Evolutionary conservation across 306 rosid genomes (phyloP), one percentile per base, ranked within the genome.

Genomic region (Elaeagnus macrophylla): DNA sequence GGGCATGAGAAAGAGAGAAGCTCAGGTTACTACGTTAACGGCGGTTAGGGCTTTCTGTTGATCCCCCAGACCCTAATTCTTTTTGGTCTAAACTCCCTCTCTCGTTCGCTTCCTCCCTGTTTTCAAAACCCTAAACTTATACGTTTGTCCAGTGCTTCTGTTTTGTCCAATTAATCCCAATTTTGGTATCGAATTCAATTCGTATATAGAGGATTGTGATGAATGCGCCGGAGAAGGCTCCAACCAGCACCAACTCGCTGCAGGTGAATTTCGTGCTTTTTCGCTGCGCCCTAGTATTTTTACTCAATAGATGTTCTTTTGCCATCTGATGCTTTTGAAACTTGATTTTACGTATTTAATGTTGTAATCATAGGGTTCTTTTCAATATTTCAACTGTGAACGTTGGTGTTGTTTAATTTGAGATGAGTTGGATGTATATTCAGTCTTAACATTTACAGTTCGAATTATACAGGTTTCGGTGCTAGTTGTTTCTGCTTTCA

Each of bases 181-280:
- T 57, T 61, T 8, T 38, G 62, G 65, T 54, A 71, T 54, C 61
- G 61, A 65, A 62, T 67, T 67, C 25, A 60, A 64, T 61, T 60
- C 81, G 50, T n/a, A 16, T 32, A 68, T 14, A 14, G 38, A 64
- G 70, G 67, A 71, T 64, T 63, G 67, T 16, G 48, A 90, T 86
- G 97, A 94, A 94, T 53, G 95, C 94, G 53, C 91, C 89, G 37
- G 97, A 90, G 68, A 90, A 82, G 72, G 68, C 97, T 12, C 91
- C 67, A 66, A 59, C 65, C 48, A 86, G 72, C 77, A 37, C 86
- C 53, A 86, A 73, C 79, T 86, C 97, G 79, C 81, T 90, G 95
- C 95, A 90, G 95, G 97, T 67, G 55, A 25, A 65, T 77, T 56
- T 39, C 53, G 75, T 49, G 55, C 73, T 60, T 55, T 46, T 10